A percentile compares a stretch with the other conserved stretches of the same genome.
Evolutionary conservation across 345 rosid genomes (phyloP).

Genomic region (Bruguiera parviflora): DNA sequence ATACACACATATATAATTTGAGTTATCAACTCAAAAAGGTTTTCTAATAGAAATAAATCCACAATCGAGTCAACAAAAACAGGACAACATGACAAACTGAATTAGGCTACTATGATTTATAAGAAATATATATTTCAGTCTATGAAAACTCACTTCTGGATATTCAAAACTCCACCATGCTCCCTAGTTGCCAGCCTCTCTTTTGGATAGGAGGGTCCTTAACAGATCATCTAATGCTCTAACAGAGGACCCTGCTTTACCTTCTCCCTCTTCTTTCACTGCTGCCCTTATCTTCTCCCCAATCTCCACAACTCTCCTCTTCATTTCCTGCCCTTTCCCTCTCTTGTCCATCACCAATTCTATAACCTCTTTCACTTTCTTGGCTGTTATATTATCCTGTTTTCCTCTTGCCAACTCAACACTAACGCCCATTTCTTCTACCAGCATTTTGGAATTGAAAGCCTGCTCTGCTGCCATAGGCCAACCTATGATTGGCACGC

Average conservation of each 20-base stretch:
- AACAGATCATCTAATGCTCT: slow-evolving; percentile 35
- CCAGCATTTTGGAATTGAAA: slow-evolving; percentile 46
- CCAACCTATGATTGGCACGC: slow-evolving; percentile 54
- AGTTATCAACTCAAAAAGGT: too few relatives aligned
- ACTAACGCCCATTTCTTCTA: slow-evolving; percentile 49
- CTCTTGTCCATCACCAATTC: slow-evolving; percentile 32
- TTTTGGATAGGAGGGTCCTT: not conserved
- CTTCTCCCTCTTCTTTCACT: slow-evolving; percentile 22
- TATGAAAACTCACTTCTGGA: too few relatives aligned
- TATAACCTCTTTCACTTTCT: slow-evolving; percentile 30
- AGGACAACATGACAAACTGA: too few relatives aligned
- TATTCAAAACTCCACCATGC: too few relatives aligned
- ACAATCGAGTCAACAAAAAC: too few relatives aligned
- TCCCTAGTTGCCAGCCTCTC: not conserved
- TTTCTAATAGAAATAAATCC: too few relatives aligned
- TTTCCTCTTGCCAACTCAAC: slow-evolving; percentile 44
- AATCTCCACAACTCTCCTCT: slow-evolving; percentile 32
- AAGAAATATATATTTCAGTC: too few relatives aligned
- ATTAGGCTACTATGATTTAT: too few relatives aligned
- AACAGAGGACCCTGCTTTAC: slow-evolving; percentile 32
- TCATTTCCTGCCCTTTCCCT: slow-evolving; percentile 42
- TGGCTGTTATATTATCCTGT: slow-evolving; percentile 22
- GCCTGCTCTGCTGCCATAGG: slow-evolving; percentile 50
- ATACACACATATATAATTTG: too few relatives aligned
- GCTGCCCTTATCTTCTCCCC: slow-evolving; percentile 24